phyloP scores from a whole-genome alignment of 352 stramenopile genomes.

The Lagenidium sp. region DNA sequence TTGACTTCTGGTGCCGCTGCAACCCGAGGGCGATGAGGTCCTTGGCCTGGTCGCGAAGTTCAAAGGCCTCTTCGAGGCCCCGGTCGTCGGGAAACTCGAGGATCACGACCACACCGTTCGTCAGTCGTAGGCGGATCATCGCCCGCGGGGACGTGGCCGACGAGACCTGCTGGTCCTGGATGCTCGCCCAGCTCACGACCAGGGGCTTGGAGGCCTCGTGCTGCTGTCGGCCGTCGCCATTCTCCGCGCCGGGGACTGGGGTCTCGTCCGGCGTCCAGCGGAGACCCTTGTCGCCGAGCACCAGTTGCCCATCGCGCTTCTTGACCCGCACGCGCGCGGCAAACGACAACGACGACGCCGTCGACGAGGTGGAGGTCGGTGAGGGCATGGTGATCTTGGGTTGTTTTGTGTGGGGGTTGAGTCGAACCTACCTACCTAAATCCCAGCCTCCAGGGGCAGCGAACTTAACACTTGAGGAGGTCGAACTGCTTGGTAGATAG shows the following conservation, averaged over 20 bases:
- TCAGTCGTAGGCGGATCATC: conserved; percentile 72
- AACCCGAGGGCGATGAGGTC: conserved; percentile 48
- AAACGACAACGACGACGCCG: no score
- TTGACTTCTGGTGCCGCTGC: no score
- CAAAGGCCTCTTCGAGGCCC: conserved; percentile 55
- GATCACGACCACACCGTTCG: conserved; percentile 52
- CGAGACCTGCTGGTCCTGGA: conserved; percentile 79
- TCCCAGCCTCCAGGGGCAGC: no score
- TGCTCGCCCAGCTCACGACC: conserved; percentile 49
- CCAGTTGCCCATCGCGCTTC: conserved; percentile 60
- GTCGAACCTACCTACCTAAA: no score
- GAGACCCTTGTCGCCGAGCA: conserved; percentile 48
- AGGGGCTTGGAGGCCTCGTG: conserved; percentile 23
- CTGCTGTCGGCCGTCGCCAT: conserved; percentile 1
- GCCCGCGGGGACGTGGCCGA: conserved; percentile 61
- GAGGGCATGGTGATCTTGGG: no score
- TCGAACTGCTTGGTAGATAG: no score
- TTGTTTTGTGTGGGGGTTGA: no score
- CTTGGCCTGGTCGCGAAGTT: conserved; percentile 61
- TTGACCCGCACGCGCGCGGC: conserved; percentile 64
- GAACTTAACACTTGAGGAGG: no score
- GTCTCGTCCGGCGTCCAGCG: conserved; percentile 42
- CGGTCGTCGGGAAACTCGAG: conserved; percentile 53
- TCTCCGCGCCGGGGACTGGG: conserved; percentile 8
- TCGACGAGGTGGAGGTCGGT: no score